Evolutionary conservation across 1,284 basidiomycete species (phyloP).

Genomic region (Papiliotrema fonsecae): DNA sequence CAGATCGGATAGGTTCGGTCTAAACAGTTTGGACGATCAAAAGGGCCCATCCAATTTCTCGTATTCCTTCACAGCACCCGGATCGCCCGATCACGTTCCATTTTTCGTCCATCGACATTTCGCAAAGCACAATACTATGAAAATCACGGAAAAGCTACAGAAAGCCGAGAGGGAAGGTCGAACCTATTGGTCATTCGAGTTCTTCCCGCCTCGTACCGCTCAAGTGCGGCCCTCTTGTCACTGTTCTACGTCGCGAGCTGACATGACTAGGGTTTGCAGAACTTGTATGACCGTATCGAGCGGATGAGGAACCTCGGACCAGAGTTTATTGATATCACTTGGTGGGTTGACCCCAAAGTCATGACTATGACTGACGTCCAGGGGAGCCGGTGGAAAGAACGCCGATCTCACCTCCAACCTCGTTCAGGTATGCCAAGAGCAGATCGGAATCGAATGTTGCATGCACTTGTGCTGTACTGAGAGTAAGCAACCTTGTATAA

Average conservation of each 20-base stretch:
- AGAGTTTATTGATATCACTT: conserved; percentile 98
- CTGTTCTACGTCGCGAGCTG: conserved; percentile 12
- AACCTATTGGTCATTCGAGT: conserved; percentile 94
- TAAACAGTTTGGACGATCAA: no score
- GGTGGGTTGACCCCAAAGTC: conserved; percentile 53
- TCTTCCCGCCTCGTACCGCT: conserved; percentile 90
- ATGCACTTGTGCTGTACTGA: conserved; percentile 99
- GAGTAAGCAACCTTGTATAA: conserved; percentile 48
- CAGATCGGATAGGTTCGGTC: no score
- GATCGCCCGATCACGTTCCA: no score
- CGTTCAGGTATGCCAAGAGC: conserved; percentile 88
- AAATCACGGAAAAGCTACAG: conserved; percentile 83
- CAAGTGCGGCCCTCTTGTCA: conserved; percentile 57
- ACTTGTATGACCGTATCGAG: conserved; percentile 92
- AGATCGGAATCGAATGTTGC: conserved; percentile 91
- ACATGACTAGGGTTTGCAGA: conserved; percentile 73
- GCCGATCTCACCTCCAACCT: conserved; percentile 90
- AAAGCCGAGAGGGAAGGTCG: conserved; percentile 74
- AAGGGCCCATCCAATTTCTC: no score
- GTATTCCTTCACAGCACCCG: no score
- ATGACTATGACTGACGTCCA: conserved; percentile 37
- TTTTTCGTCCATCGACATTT: no score
- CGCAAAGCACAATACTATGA: no score
- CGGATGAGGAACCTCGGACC: conserved; percentile 94
- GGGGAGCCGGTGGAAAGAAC: conserved; percentile 93